Evolutionary conservation across 2,329 filamentous ascomycete genomes (phyloP), one percentile per base, ranked within the genome.

Genomic region (Xylaria sp.): DNA sequence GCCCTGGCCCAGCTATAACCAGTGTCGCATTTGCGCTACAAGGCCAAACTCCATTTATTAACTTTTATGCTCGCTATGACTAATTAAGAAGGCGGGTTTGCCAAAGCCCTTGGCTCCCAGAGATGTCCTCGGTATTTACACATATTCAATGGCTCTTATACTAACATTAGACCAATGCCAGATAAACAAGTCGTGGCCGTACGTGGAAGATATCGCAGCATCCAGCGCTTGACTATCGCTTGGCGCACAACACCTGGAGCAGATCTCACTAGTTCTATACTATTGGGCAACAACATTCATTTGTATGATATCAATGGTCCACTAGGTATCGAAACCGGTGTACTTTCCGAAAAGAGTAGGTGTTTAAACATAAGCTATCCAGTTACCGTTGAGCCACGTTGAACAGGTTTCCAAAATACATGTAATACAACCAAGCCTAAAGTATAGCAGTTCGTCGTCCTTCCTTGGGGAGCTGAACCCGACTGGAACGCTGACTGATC

Each of bases 41-140:
- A 42, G 45, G 31, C 39, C 45, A 38, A 17, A n/a, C 29, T 39
- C 49, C n/a, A 51, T 42, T 44, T 44, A 61, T 65, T 20, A 44
- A 20, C 39, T 36, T 31, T 42, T 25, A 49, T 55, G 44, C 61
- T 36, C 56, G 38, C 65, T 56, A 66, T 47, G 29, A 66, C 64
- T 31, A 22, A 59, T 66, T 59, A 57, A 65, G 56, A 61, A 65
- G 61, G 61, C 50, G 13, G 39, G 57, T 51, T n/a, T 58, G 22
- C 31, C 22, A 15, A 47, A 47, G 51, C 44, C 58, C 56, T 65
- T 61, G 65, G 61, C 61, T 51, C 9, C 51, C n/a, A 60, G 31
- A 44, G 53, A 66, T 66, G 45, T 38, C 47, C 63, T 57, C 53
- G 42, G 44, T 47, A 4, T 51, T 39, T 33, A 20, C 33, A 36